Percentiles rank a stretch among this genome's conserved stretches.
phyloP scores from a whole-genome alignment of 306 rosid species.

The Vigna nakashimae region DNA sequence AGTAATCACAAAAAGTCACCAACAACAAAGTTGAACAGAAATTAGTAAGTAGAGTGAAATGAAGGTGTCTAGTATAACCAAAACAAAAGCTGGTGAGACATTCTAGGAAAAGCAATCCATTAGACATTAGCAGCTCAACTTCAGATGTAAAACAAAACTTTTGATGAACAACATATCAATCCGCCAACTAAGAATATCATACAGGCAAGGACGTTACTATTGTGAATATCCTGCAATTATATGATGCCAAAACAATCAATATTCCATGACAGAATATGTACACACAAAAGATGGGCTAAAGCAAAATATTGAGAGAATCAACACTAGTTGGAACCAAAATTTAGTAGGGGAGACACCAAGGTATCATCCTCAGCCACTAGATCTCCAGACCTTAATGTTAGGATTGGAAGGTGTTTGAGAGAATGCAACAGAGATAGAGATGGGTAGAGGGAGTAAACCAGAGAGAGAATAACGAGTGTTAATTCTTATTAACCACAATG shows the following conservation, averaged over 20 bases:
- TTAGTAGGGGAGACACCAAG: slow-evolving; percentile 60
- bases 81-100: no score
- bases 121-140: slow-evolving; percentile 51
- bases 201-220: slow-evolving; percentile 93
- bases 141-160: slow-evolving; percentile 87
- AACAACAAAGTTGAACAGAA: no score
- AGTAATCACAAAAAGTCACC: neutral
- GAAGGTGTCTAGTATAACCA: no score
- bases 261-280: slow-evolving; percentile 76
- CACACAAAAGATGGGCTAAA: slow-evolving; percentile 69
- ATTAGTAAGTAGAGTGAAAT: no score
- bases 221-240: slow-evolving; percentile 99
- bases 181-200: slow-evolving; percentile 96
- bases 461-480: no score
- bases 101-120: no score
- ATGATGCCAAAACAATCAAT: slow-evolving; percentile 99
- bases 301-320: slow-evolving; percentile 71
- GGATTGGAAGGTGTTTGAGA: no score
- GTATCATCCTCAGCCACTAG: slow-evolving; percentile 59
- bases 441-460: no score
- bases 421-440: no score
- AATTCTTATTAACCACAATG: no score
- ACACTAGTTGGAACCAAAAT: slow-evolving; percentile 63
- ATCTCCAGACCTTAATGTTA: slow-evolving; percentile 54
- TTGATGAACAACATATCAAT: slow-evolving; percentile 96